phyloP scores from a whole-genome alignment of 202 grass and related monocot genomes.

The Alloteropsis angusta region DNA sequence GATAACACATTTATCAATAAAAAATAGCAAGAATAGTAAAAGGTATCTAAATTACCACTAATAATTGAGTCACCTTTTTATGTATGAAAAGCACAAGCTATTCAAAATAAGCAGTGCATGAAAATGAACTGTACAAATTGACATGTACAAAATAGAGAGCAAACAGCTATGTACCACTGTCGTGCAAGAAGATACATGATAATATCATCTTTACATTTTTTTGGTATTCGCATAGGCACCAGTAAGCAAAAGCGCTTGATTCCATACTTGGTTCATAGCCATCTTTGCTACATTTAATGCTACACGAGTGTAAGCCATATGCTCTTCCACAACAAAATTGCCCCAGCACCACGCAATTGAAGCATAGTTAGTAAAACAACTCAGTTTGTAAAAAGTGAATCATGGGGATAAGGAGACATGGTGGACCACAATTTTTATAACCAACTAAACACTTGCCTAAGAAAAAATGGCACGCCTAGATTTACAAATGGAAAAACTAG shows the following conservation, averaged over 20 bases:
- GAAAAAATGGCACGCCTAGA: background rate
- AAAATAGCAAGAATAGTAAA: background rate
- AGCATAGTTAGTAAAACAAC: background rate
- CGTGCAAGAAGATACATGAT: background rate
- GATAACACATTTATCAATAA: background rate
- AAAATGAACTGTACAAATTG: background rate
- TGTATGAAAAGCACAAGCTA: background rate
- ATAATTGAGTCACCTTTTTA: background rate
- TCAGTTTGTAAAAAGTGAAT: background rate
- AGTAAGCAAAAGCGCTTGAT: background rate
- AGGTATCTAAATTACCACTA: background rate
- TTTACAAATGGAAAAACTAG: constrained; percentile 9
- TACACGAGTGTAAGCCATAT: background rate
- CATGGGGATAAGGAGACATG: background rate
- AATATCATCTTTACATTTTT: background rate
- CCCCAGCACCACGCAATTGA: background rate
- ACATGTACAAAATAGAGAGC: background rate
- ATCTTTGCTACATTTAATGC: background rate
- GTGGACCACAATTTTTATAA: background rate
- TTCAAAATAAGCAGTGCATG: constrained; percentile 7
- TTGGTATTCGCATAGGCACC: constrained; percentile 8
- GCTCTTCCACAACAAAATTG: background rate
- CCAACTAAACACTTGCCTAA: constrained; percentile 20
- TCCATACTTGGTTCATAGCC: background rate
- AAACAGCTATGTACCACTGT: background rate